Base-by-base conservation (phyloP, 352 stramenopile species). In the Elongisporangium prolatum region DNA sequence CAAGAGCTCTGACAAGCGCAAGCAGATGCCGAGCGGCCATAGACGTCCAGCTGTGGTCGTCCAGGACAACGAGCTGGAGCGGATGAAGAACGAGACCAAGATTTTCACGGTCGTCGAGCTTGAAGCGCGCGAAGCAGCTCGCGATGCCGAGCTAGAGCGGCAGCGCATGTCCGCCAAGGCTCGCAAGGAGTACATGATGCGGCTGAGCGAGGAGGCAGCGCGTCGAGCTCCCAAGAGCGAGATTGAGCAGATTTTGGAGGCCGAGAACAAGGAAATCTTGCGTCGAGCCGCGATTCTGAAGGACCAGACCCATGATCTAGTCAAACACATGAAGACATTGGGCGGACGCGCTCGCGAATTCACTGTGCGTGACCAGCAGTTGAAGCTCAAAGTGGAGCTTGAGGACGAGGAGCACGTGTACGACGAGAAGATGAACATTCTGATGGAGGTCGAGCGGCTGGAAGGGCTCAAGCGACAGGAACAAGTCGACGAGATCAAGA, bases 401-500 rank as follows among this genome's bases (percentile, higher is more conserved):
- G 80, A 88, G 65, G 76, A 89, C 8, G 72, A 86, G 11, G 84
- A 96, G 22, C 71, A 88, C 24, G 75, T 97, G 62, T 97, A 98
- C 73, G 92, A 98, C 53, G 79, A 93, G 18, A 89, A 96, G 54
- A 96, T 98, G 86, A 97, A 98, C 55, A 72, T 97, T 49, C 74
- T 96, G 49, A 98, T 98, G 93, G 93, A 98, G 69, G 88, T 98
- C 49, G 87, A 98, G 68, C 86, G 95, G 1, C 77, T 98, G 16
- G 81, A 96, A 60, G 92, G 96, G 17, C 75, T 98, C 2, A 91
- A 97, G 62, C 67, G 73, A 25, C 88, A 97, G 57, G 93, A 98
- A 61, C 74, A 83, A 21, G 69, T 95, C 24, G 91, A 98, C 54
- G 85, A 97, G 52, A 69, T 84, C 21, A 95, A 96, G 52, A 96